Conservation (phyloP, 129 eudicot species). For the Dittrichia graveolens region DNA sequence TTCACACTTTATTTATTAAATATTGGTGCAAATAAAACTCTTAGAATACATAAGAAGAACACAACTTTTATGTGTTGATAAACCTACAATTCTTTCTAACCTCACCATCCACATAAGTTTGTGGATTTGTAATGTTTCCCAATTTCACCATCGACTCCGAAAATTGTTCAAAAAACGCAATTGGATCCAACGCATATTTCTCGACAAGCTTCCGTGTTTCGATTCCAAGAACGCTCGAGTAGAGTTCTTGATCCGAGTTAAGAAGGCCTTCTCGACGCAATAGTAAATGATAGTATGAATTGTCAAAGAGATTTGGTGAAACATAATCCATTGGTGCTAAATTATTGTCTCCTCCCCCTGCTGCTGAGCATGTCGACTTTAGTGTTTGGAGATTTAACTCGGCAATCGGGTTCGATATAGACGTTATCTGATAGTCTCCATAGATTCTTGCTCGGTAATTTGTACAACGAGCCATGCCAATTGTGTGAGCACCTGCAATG, state of each 20-base stretch:
- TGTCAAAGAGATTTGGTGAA: slow-evolving; percentile 73
- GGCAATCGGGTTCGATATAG: slow-evolving; percentile 44
- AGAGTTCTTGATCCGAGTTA: slow-evolving; percentile 86
- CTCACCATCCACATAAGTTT: slow-evolving; percentile 73
- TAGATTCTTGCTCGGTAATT: slow-evolving; percentile 78
- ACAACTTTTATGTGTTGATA: slow-evolving; percentile 50
- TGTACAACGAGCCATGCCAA: slow-evolving; percentile 83
- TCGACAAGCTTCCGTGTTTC: slow-evolving; percentile 62
- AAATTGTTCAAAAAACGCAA: slow-evolving; percentile 80
- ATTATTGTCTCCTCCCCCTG: slow-evolving; percentile 56
- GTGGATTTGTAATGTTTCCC: slow-evolving; percentile 75
- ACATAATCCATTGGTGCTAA: slow-evolving; percentile 69
- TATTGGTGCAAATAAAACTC: not conserved
- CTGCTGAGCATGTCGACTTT: slow-evolving; percentile 59
- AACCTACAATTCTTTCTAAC: slow-evolving; percentile 91
- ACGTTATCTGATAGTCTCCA: slow-evolving; percentile 63
- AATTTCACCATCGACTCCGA: slow-evolving; percentile 87
- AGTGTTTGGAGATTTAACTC: slow-evolving; percentile 45
- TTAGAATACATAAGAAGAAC: not conserved
- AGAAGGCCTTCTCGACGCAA: slow-evolving; percentile 69
- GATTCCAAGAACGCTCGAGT: slow-evolving; percentile 65
- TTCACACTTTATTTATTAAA: slow-evolving; percentile 19
- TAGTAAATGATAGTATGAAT: slow-evolving; percentile 70
- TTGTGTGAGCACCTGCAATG: slow-evolving; percentile 83
- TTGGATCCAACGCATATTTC: slow-evolving; percentile 56